Evolutionary conservation across 768 basidiomycete genomes (phyloP).

Genomic region (Tylopilus sp.): DNA sequence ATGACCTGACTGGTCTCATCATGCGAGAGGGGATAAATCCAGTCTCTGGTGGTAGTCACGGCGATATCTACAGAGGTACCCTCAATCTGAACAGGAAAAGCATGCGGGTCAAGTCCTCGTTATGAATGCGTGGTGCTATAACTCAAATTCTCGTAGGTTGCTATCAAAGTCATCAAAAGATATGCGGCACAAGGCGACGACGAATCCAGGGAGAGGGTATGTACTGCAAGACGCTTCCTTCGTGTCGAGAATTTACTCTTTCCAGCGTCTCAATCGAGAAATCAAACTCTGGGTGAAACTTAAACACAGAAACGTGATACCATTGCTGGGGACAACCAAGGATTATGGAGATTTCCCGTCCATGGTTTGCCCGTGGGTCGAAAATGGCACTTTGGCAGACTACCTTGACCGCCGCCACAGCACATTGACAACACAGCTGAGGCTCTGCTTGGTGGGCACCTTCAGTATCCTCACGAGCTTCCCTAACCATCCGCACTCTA

Average conservation of each 20-base stretch:
- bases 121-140: background rate
- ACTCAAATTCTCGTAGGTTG: constrained; percentile 13
- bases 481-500: background rate
- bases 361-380: constrained; percentile 34
- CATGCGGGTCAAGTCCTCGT: constrained; percentile 7
- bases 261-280: constrained; percentile 27
- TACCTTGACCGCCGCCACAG: constrained; percentile 19
- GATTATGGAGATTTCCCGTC: constrained; percentile 30
- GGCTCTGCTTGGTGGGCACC: constrained; percentile 15
- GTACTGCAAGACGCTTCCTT: background rate
- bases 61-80: constrained; percentile 19
- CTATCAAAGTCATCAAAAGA: constrained; percentile 24
- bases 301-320: constrained; percentile 29
- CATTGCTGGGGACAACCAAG: constrained; percentile 24
- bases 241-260: background rate
- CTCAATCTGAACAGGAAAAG: constrained; percentile 11
- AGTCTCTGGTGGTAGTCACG: constrained; percentile 19
- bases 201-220: constrained; percentile 14
- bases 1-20: constrained; percentile 17
- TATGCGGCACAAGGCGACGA: constrained; percentile 16
- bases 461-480: background rate
- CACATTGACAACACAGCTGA: constrained; percentile 10
- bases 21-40: constrained; percentile 7
- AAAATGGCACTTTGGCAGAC: constrained; percentile 24
- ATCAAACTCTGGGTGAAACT: constrained; percentile 30